Percentiles rank a stretch among this genome's conserved stretches.
Evolutionary conservation across 176 grass and related monocot genomes (phyloP).

Genomic region (Avena sativa): DNA sequence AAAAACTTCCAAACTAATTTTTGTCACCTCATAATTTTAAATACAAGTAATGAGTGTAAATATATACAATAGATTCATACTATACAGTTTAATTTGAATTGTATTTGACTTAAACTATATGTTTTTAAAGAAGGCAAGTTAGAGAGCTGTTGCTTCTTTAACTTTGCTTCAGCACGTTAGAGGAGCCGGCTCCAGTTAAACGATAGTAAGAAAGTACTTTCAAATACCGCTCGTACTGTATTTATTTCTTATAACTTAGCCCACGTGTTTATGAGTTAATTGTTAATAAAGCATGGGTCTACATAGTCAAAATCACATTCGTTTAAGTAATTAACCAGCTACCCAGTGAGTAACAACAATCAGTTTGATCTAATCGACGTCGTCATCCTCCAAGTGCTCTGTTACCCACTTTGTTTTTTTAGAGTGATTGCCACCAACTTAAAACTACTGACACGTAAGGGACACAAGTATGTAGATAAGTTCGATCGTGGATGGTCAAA

Average conservation of each 20-base stretch:
- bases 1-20: too few species aligned
- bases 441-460: not conserved
- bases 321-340: not conserved
- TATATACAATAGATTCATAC: too few species aligned
- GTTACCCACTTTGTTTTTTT: not conserved
- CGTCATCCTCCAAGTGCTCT: not conserved
- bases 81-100: too few species aligned
- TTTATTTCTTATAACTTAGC: not conserved
- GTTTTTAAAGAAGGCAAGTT: too few species aligned
- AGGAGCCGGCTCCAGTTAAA: not conserved
- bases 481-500: conserved; percentile 21
- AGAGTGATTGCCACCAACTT: not conserved
- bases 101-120: too few species aligned
- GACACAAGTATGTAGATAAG: not conserved
- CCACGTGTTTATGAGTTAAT: not conserved
- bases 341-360: not conserved
- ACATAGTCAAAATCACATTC: not conserved
- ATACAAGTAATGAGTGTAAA: too few species aligned
- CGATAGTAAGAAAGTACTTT: not conserved
- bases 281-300: not conserved
- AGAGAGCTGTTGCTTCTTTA: too few species aligned
- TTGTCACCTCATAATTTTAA: too few species aligned
- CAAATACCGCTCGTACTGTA: not conserved
- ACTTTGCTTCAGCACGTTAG: too few species aligned
- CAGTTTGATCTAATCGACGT: not conserved